Conservation (phyloP, 306 rosid genomes). For the Castanea crenata region DNA sequence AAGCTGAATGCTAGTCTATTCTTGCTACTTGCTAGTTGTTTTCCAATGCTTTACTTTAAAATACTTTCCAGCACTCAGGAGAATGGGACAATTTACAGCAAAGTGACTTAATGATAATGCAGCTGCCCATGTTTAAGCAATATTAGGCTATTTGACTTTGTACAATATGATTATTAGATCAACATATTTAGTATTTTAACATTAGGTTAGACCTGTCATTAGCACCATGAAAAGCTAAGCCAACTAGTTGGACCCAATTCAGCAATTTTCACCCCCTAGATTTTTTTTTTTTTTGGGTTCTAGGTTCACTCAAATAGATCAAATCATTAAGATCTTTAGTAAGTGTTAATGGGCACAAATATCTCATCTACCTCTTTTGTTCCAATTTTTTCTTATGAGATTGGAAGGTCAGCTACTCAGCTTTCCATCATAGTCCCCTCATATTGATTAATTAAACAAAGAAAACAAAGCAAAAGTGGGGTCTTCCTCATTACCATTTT, state of each 20-base stretch:
- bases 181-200: too few relatives aligned
- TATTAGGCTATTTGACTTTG: too few relatives aligned
- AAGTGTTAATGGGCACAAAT: neutral
- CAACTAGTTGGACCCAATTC: neutral
- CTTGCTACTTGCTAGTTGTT: neutral
- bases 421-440: neutral
- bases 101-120: too few relatives aligned
- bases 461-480: neutral
- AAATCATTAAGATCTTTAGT: neutral
- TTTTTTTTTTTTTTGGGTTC: neutral
- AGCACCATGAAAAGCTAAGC: neutral
- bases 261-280: neutral
- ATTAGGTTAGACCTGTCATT: neutral
- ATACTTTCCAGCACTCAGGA: neutral
- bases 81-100: neutral
- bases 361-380: neutral
- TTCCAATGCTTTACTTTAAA: neutral
- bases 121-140: too few relatives aligned
- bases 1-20: neutral
- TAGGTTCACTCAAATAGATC: neutral
- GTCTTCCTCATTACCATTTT: neutral
- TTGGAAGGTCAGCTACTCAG: neutral
- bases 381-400: neutral
- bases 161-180: too few relatives aligned
- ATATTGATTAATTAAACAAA: neutral